Evolutionary conservation across 192 early-diverging fungal species (phyloP).

Genomic region (Gamsiella multidivaricata): DNA sequence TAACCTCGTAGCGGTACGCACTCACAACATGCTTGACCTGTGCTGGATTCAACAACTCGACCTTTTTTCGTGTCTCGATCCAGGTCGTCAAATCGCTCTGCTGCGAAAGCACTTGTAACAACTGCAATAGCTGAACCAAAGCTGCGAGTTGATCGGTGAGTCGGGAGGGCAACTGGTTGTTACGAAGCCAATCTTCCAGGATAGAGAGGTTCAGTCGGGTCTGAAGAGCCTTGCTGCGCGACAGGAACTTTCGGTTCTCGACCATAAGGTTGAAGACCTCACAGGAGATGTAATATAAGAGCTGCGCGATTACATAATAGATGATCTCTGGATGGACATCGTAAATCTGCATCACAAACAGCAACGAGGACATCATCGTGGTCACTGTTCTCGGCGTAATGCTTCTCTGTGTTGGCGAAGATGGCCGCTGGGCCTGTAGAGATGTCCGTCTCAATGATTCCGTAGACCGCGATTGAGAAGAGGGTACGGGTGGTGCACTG

Average conservation of each 20-base stretch:
- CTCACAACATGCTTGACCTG: slow-evolving; percentile 81
- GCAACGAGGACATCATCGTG: slow-evolving; percentile 71
- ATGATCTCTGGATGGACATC: slow-evolving; percentile 81
- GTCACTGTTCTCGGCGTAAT: slow-evolving; percentile 76
- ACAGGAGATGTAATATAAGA: slow-evolving; percentile 80
- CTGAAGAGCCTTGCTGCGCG: slow-evolving; percentile 84
- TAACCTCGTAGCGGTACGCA: slow-evolving; percentile 89
- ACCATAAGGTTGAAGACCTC: slow-evolving; percentile 91
- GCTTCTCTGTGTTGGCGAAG: slow-evolving; percentile 25
- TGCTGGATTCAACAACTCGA: slow-evolving; percentile 71
- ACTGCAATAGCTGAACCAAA: slow-evolving; percentile 83
- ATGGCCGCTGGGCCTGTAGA: slow-evolving; percentile 15
- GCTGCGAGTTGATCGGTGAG: slow-evolving; percentile 66
- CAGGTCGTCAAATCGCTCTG: slow-evolving; percentile 74
- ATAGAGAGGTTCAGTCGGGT: slow-evolving; percentile 84
- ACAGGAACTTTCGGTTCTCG: slow-evolving; percentile 73
- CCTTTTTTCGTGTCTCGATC: slow-evolving; percentile 75
- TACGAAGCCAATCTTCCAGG: slow-evolving; percentile 87
- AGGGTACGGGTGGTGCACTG: slow-evolving; percentile 15
- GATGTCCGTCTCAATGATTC: slow-evolving; percentile 5
- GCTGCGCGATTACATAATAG: slow-evolving; percentile 75
- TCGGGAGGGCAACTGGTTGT: slow-evolving; percentile 57
- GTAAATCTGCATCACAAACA: slow-evolving; percentile 74
- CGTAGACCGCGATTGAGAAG: neutral
- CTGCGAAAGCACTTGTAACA: slow-evolving; percentile 85